phyloP scores from a whole-genome alignment of 75 land plant genomes.

The Selaginella moellendorffii region DNA sequence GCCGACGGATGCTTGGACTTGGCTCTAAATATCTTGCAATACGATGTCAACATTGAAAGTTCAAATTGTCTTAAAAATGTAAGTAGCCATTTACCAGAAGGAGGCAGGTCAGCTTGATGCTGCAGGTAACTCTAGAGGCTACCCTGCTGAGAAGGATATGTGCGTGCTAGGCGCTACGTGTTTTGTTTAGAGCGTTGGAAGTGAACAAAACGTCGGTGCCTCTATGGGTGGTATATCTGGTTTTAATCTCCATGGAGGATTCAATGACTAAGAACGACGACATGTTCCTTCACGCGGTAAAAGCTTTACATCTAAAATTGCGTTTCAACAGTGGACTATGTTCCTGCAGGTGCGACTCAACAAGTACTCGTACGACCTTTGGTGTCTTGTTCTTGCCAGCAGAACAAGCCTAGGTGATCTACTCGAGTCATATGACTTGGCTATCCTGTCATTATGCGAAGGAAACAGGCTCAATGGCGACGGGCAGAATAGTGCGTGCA shows the following conservation, averaged over 20 bases:
- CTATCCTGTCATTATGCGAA: slow-evolving; percentile 32
- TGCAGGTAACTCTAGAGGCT: too few relatives aligned
- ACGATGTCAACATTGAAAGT: background rate
- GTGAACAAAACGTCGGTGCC: slow-evolving; percentile 37
- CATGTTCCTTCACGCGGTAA: slow-evolving; percentile 70
- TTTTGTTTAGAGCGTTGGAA: slow-evolving; percentile 70
- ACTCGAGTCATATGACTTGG: slow-evolving; percentile 44
- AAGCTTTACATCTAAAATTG: background rate
- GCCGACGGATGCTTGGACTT: slow-evolving; percentile 4
- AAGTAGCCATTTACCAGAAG: too few relatives aligned
- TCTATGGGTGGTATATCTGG: slow-evolving; percentile 68
- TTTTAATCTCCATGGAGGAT: slow-evolving; percentile 34
- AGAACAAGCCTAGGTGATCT: slow-evolving; percentile 26
- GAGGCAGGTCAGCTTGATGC: too few relatives aligned
- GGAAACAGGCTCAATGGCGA: slow-evolving; percentile 12
- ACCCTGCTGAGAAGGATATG: background rate
- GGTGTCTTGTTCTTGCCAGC: slow-evolving; percentile 76
- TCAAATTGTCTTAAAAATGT: slow-evolving; percentile 1
- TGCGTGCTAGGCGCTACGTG: slow-evolving; percentile 40
- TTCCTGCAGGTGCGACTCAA: slow-evolving; percentile 46
- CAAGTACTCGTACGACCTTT: slow-evolving; percentile 65
- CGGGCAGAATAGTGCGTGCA: slow-evolving; percentile 32
- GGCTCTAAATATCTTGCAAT: slow-evolving; percentile 1
- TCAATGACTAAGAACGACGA: slow-evolving; percentile 41
- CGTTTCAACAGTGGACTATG: background rate